Conservation (phyloP, 768 basidiomycete genomes). For the Tylopilus plumbeoviolaceoides region DNA sequence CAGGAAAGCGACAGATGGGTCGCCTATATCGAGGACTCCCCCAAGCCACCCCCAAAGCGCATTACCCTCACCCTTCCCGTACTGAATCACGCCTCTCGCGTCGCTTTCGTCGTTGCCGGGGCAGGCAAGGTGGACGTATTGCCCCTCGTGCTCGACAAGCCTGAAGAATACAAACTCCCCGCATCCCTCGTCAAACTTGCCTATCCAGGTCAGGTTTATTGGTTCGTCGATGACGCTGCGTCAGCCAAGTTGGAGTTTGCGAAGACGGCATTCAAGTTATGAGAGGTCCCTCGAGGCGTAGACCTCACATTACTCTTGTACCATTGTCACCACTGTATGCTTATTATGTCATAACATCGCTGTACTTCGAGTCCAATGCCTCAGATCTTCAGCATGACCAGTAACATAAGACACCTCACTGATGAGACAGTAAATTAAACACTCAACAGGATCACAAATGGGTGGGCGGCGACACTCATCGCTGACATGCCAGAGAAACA, state of each 20-base stretch:
- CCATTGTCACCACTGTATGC: constrained; percentile 9
- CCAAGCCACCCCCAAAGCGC: constrained; percentile 86
- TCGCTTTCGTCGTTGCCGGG: constrained; percentile 88
- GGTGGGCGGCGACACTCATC: constrained; percentile 26
- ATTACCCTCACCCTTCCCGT: constrained; percentile 93
- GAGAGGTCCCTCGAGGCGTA: constrained; percentile 6
- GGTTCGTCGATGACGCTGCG: constrained; percentile 93
- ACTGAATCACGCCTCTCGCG: constrained; percentile 81
- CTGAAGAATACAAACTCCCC: constrained; percentile 62
- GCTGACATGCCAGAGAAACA: constrained; percentile 23
- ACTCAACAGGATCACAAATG: constrained; percentile 30
- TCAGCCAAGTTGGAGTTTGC: constrained; percentile 56
- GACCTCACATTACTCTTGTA: constrained; percentile 18
- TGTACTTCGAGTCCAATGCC: constrained; percentile 6
- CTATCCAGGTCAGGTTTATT: constrained; percentile 81
- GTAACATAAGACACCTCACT: constrained; percentile 24
- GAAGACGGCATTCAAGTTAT: constrained; percentile 56
- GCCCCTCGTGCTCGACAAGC: constrained; percentile 68
- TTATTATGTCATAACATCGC: constrained; percentile 14
- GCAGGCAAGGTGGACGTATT: constrained; percentile 78
- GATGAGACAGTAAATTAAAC: constrained; percentile 30
- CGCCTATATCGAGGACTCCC: constrained; percentile 87
- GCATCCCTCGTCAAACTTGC: constrained; percentile 76
- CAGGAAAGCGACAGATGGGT: constrained; percentile 92
- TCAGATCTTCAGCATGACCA: constrained; percentile 10